phyloP scores from a whole-genome alignment of 805 yeast species.

The Sugiyamaella valdiviana region DNA sequence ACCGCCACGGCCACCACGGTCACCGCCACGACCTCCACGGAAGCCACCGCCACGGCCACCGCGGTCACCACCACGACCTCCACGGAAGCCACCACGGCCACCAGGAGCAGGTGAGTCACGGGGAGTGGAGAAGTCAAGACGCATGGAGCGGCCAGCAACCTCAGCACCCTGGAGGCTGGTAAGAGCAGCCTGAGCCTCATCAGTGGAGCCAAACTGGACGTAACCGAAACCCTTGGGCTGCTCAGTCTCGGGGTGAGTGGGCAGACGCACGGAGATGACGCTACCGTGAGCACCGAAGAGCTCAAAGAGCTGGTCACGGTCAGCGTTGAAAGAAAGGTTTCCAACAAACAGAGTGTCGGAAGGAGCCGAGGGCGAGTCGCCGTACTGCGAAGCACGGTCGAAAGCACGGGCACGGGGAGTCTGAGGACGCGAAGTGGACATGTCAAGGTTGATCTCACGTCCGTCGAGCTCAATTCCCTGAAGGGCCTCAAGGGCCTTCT shows the following conservation, averaged over 20 bases:
- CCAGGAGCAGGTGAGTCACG: slow-evolving; percentile 33
- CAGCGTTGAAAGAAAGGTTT: slow-evolving; percentile 86
- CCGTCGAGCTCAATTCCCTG: slow-evolving; percentile 97
- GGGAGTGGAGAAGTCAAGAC: slow-evolving; percentile 94
- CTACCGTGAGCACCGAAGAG: slow-evolving; percentile 73
- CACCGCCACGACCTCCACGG: slow-evolving; percentile 32
- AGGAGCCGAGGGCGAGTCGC: slow-evolving; percentile 87
- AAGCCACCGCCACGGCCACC: slow-evolving; percentile 35
- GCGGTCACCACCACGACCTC: slow-evolving; percentile 24
- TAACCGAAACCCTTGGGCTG: slow-evolving; percentile 99
- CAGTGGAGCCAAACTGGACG: slow-evolving; percentile 81
- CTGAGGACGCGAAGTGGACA: slow-evolving; percentile 79
- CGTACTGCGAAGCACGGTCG: slow-evolving; percentile 83
- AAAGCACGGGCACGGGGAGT: slow-evolving; percentile 45
- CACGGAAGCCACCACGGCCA: slow-evolving; percentile 36
- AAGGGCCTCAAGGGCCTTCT: slow-evolving; percentile 74
- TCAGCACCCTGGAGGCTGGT: slow-evolving; percentile 83
- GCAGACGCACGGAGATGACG: slow-evolving; percentile 85
- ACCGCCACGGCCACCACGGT: slow-evolving; percentile 29
- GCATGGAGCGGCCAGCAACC: slow-evolving; percentile 86
- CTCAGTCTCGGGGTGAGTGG: slow-evolving; percentile 97
- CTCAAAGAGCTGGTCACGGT: slow-evolving; percentile 70
- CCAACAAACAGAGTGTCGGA: slow-evolving; percentile 95
- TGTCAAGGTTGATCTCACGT: slow-evolving; percentile 88
- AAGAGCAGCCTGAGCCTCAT: slow-evolving; percentile 84